phyloP scores from a whole-genome alignment of 2,329 filamentous ascomycete genomes.

The Aspergillus vadensis region DNA sequence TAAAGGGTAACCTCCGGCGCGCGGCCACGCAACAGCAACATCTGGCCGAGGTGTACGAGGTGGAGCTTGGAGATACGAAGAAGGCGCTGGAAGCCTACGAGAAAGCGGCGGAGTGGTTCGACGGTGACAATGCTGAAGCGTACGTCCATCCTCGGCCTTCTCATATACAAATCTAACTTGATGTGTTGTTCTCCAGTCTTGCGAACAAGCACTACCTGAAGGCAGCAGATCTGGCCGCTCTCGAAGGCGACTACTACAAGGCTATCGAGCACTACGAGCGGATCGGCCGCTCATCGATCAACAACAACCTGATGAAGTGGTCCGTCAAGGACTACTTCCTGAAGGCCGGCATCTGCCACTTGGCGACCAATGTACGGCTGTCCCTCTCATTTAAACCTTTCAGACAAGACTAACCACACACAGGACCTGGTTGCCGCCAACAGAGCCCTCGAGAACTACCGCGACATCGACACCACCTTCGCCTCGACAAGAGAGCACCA shows the following conservation, averaged over 20 bases:
- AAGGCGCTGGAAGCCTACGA: conserved; percentile 82
- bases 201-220: conserved; percentile 95
- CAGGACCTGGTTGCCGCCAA: conserved; percentile 75
- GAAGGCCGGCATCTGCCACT: conserved; percentile 89
- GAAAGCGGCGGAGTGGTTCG: conserved; percentile 84
- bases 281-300: conserved; percentile 74
- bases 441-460: conserved; percentile 79
- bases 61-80: conserved; percentile 75
- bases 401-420: neutral
- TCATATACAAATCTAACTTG: neutral
- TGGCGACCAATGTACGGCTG: conserved; percentile 59
- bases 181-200: conserved; percentile 54
- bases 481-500: conserved; percentile 76
- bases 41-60: conserved; percentile 81
- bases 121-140: conserved; percentile 81
- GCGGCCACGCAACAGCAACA: conserved; percentile 90
- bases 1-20: conserved; percentile 85
- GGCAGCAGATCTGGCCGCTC: conserved; percentile 80
- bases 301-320: conserved; percentile 91
- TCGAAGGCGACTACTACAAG: conserved; percentile 82
- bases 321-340: conserved; percentile 94
- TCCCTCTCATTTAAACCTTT: neutral
- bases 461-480: conserved; percentile 77
- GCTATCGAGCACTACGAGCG: conserved; percentile 81
- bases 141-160: conserved; percentile 40